phyloP scores from a whole-genome alignment of 208 protist genomes.

The Trypanosoma lewisi region DNA sequence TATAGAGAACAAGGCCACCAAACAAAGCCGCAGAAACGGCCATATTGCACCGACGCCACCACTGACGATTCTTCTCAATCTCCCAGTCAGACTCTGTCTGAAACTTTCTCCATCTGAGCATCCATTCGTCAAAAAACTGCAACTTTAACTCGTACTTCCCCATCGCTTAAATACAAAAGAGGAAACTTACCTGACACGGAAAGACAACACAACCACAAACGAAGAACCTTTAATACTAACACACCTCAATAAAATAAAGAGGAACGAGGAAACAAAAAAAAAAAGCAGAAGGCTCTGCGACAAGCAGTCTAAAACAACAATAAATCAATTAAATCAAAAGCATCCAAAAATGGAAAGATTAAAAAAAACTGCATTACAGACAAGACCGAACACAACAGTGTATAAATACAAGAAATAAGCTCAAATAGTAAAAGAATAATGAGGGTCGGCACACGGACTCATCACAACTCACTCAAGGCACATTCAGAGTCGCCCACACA shows the following conservation, averaged over 20 bases:
- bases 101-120: slow-evolving; percentile 90
- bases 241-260: no score
- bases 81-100: slow-evolving; percentile 89
- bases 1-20: slow-evolving; percentile 59
- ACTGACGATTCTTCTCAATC: slow-evolving; percentile 86
- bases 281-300: not conserved
- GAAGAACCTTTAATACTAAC: no score
- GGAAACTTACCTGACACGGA: slow-evolving; percentile 5
- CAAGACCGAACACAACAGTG: no score
- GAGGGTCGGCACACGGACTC: no score
- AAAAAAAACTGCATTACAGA: no score
- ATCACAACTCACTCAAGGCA: no score
- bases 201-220: slow-evolving; percentile 11
- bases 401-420: no score
- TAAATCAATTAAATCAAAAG: not conserved
- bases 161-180: slow-evolving; percentile 17
- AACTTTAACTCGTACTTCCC: slow-evolving; percentile 87
- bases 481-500: no score
- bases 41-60: slow-evolving; percentile 75
- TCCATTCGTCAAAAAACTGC: slow-evolving; percentile 91
- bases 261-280: no score
- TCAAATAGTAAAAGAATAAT: no score
- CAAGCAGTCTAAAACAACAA: not conserved
- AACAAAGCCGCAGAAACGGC: slow-evolving; percentile 41
- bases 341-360: no score